Evolutionary conservation across 2,329 filamentous ascomycete genomes (phyloP).

Genomic region (Herpomyces periplanetae): DNA sequence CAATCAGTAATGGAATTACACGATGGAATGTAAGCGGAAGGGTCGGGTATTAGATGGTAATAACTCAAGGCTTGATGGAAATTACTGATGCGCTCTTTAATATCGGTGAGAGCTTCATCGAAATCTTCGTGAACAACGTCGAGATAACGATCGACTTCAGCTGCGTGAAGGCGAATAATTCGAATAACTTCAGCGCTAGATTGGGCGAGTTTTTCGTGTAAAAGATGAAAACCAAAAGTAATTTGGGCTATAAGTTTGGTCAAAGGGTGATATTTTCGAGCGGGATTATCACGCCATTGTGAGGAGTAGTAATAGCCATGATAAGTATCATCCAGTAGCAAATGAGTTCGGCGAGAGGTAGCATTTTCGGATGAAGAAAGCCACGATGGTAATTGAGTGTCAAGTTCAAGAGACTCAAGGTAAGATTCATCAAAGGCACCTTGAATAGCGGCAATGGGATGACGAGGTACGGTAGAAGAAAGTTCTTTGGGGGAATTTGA

Average conservation of each 20-base stretch:
- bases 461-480: too few species aligned
- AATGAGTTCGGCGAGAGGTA: slow-evolving; percentile 19
- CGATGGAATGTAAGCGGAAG: slow-evolving; percentile 51
- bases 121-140: slow-evolving; percentile 58
- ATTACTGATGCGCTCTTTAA: slow-evolving; percentile 37
- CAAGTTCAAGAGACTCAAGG: slow-evolving; percentile 22
- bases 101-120: slow-evolving; percentile 31
- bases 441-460: slow-evolving; percentile 39
- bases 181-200: slow-evolving; percentile 53
- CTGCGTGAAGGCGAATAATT: slow-evolving; percentile 64
- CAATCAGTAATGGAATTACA: slow-evolving; percentile 42
- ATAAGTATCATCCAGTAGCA: slow-evolving; percentile 23
- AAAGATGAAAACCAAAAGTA: slow-evolving; percentile 57
- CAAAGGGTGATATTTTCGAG: slow-evolving; percentile 46
- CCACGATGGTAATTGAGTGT: slow-evolving; percentile 10
- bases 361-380: slow-evolving; percentile 11
- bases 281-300: slow-evolving; percentile 31
- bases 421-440: slow-evolving; percentile 48
- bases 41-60: slow-evolving; percentile 38
- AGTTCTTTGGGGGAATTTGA: too few species aligned
- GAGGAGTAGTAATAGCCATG: slow-evolving; percentile 30
- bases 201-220: slow-evolving; percentile 51
- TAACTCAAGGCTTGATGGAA: slow-evolving; percentile 52
- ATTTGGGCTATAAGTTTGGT: slow-evolving; percentile 73
- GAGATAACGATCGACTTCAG: slow-evolving; percentile 67